Conservation (phyloP, 1,284 basidiomycete genomes). For the Anthracocystis setariae region DNA sequence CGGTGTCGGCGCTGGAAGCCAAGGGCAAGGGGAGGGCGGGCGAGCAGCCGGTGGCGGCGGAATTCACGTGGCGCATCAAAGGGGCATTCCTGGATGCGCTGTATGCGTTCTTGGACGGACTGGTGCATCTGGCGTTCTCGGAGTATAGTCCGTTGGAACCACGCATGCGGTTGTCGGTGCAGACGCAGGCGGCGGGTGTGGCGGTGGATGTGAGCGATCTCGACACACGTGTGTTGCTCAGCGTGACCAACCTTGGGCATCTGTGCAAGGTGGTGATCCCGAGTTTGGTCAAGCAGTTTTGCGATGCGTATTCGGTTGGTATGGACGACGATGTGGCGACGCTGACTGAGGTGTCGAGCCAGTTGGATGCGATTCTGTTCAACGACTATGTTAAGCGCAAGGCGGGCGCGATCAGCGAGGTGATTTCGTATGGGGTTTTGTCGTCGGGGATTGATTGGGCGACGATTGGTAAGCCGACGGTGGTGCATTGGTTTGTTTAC, state of each 20-base stretch:
- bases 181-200: conserved; percentile 33
- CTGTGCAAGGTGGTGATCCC: conserved; percentile 79
- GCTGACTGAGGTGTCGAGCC: conserved; percentile 79
- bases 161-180: conserved; percentile 38
- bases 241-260: conserved; percentile 87
- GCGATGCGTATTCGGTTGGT: conserved; percentile 79
- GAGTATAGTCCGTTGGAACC: conserved; percentile 61
- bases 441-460: conserved; percentile 87
- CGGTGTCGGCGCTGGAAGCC: conserved; percentile 24
- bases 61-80: conserved; percentile 75
- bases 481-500: conserved; percentile 94
- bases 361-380: conserved; percentile 87
- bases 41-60: conserved; percentile 39
- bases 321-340: conserved; percentile 83
- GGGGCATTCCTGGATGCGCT: conserved; percentile 87
- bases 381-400: conserved; percentile 86
- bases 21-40: conserved; percentile 18
- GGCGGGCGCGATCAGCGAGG: conserved; percentile 74
- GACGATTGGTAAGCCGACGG: conserved; percentile 81
- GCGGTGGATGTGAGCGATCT: conserved; percentile 66
- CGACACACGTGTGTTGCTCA: conserved; percentile 85
- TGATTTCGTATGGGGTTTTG: conserved; percentile 82
- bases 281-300: conserved; percentile 81
- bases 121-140: conserved; percentile 80
- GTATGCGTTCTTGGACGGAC: conserved; percentile 88